Base-by-base conservation (phyloP, 371 early-diverging fungal species). In the Thermomucor indicae-seudaticae region DNA sequence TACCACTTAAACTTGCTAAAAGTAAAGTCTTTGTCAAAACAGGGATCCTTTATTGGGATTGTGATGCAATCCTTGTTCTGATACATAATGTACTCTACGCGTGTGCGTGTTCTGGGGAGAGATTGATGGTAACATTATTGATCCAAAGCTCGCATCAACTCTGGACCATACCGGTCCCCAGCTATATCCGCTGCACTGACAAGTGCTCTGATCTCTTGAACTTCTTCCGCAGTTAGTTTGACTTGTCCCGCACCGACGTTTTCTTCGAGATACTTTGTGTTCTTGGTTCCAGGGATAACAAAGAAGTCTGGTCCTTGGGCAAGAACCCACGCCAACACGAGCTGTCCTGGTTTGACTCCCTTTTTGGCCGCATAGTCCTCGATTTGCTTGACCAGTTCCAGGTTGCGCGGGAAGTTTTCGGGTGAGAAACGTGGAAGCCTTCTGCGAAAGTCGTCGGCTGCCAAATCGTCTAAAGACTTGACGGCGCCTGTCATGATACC, bases 291-390 rank as follows among this genome's bases (percentile, higher is more conserved):
- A 2, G 81, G 80, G 52, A 80, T 80, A 1, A 72, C 64, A 51
- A 74, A 60, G 32, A 75, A 65, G 8, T 60, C 64, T 11, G 37
- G 28, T 4, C 67, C 67, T 51, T 75, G 75, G 12, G 70, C 62
- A 45, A 80, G 56, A 10, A 86, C 67, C 84, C 86, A 86, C 0
- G 80, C 75, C 31, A 85, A 59, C 4, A 67, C 67, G 11, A 83
- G 47, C 54, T 83, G 79, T 3, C 67, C 44, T 3, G 74, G 44
- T 3, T 68, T 67, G 29, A 57, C 51, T 2, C 66, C 64, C 45
- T 79, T 80, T 49, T 63, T 55, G 14, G 49, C 55, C n/a, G 81
- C 81, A 8, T 80, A 31, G 0, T 25, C 55, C 14, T 64, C 49
- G 24, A 83, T 58, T 20, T 66, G 70, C n/a, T 73, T 55, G 10